These are phyloP conservation scores for Lipomyces japonicus DNA, from an alignment of 805 yeast genomes.

Conservation along the genomic window DNA sequence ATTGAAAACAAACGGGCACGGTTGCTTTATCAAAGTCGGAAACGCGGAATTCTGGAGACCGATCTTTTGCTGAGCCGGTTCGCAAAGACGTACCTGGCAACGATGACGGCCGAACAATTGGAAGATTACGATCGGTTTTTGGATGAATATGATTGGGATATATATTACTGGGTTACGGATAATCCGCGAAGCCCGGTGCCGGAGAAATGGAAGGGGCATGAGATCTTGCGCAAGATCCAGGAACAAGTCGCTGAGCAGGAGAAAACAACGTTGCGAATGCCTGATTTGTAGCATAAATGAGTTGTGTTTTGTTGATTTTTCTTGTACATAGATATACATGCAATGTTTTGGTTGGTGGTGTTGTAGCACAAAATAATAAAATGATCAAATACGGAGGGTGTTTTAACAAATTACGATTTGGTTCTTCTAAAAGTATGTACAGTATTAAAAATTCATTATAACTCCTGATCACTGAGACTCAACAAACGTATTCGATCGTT, in stretches of 20 bases:
- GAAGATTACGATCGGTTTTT: constrained; percentile 68
- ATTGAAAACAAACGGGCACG: constrained; percentile 79
- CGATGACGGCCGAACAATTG: constrained; percentile 59
- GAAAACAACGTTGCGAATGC: constrained; percentile 83
- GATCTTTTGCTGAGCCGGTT: constrained; percentile 81
- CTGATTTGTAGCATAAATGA: constrained; percentile 56
- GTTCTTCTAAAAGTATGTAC: too few species aligned
- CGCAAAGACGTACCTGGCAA: constrained; percentile 67
- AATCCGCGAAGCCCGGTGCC: constrained; percentile 66
- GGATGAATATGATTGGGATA: constrained; percentile 98
- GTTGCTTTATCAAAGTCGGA: constrained; percentile 82
- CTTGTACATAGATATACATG: too few species aligned
- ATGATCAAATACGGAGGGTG: too few species aligned
- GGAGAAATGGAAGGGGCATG: constrained; percentile 71
- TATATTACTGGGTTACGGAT: constrained; percentile 94
- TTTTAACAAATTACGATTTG: too few species aligned
- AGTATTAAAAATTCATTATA: too few species aligned
- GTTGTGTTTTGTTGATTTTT: too few species aligned
- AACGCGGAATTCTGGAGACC: constrained; percentile 92
- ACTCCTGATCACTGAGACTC: too few species aligned
- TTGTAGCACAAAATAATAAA: too few species aligned
- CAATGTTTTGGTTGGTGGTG: too few species aligned
- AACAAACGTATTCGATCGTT: too few species aligned
- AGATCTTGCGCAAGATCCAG: constrained; percentile 62
- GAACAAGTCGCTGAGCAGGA: constrained; percentile 64